Evolutionary conservation across 257 asterid genomes (phyloP).

Genomic region (Capsicum chinense): DNA sequence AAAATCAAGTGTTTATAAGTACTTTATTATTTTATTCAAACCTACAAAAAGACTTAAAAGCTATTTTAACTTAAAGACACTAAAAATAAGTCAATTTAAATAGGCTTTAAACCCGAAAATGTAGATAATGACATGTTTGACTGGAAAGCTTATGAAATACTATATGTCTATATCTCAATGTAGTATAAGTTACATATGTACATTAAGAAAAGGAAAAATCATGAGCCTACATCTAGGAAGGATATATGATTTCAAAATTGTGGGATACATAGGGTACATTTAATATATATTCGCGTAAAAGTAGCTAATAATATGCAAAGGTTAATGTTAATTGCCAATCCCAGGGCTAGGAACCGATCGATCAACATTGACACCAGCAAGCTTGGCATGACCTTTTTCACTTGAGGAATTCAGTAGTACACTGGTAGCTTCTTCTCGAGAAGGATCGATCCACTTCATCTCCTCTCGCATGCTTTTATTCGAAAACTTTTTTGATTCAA

Average conservation of each 20-base stretch:
- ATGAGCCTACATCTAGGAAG: neutral
- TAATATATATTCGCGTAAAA: neutral
- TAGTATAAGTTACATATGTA: neutral
- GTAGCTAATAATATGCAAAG: neutral
- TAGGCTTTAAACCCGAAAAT: neutral
- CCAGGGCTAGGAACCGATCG: conserved; percentile 26
- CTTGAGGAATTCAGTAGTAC: neutral
- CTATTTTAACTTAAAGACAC: too few species aligned
- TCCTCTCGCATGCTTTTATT: neutral
- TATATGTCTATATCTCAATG: neutral
- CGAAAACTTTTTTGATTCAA: neutral
- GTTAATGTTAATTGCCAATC: conserved; percentile 5
- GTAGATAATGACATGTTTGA: neutral
- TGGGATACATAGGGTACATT: neutral
- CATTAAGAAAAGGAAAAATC: neutral
- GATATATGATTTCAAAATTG: conserved; percentile 16
- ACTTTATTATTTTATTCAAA: too few species aligned
- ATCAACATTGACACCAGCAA: conserved; percentile 5
- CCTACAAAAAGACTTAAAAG: too few species aligned
- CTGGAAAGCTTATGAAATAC: neutral
- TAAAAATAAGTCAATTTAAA: too few species aligned
- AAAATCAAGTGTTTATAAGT: too few species aligned
- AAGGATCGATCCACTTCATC: too few species aligned
- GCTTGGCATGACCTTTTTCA: neutral
- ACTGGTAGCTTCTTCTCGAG: too few species aligned